phyloP scores from a whole-genome alignment of 805 yeast genomes.

The Jamesozyma hellenica region DNA sequence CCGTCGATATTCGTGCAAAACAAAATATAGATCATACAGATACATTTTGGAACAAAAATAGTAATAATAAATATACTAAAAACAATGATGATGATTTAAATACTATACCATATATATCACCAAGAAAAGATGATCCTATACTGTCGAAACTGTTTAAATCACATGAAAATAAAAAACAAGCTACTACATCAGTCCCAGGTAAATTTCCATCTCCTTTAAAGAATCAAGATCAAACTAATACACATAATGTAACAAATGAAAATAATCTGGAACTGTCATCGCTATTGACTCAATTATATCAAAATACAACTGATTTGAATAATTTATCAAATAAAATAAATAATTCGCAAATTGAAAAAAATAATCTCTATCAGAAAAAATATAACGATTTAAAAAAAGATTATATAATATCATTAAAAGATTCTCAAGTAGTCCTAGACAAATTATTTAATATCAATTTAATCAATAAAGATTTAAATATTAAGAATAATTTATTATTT shows the following conservation, averaged over 20 bases:
- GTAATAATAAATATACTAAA: conserved; percentile 4
- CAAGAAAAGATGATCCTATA: conserved; percentile 17
- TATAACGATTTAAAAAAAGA: conserved; percentile 19
- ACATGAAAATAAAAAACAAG: conserved; percentile 3
- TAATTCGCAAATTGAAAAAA: conserved; percentile 4
- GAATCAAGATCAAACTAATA: neutral
- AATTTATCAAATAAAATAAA: conserved; percentile 10
- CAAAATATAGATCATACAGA: conserved; percentile 14
- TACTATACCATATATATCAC: conserved; percentile 11
- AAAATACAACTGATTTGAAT: conserved; percentile 8
- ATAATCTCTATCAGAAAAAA: conserved; percentile 15
- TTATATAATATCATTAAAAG: conserved; percentile 3
- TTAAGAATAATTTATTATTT: conserved; percentile 1
- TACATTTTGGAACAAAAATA: conserved; percentile 16
- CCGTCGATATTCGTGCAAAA: conserved; percentile 8
- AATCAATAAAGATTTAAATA: conserved; percentile 7
- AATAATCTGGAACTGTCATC: conserved; percentile 4
- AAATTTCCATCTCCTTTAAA: conserved; percentile 24
- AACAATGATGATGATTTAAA: conserved; percentile 1
- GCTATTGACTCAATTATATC: conserved; percentile 18
- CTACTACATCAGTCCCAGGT: conserved; percentile 17
- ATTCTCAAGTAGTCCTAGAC: conserved; percentile 2
- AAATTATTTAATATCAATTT: conserved; percentile 4
- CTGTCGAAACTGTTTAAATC: conserved; percentile 15
- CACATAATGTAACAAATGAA: neutral